Base-by-base conservation (phyloP, 257 asterid genomes). In the Solanum clarkiae region DNA sequence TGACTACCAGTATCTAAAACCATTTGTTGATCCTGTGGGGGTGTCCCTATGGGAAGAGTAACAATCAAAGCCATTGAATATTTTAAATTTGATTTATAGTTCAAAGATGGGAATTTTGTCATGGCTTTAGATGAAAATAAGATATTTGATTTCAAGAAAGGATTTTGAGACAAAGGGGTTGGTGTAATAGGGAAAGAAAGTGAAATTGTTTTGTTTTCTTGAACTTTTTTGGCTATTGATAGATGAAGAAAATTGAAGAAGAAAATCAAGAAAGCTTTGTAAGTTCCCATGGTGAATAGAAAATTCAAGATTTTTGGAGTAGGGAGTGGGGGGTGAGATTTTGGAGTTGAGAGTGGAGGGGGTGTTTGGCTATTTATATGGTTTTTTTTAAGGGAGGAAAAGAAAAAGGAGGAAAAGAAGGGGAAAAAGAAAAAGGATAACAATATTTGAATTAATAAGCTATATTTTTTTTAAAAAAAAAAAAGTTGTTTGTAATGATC, bases 1-100 rank as follows among this genome's bases (percentile, higher is more conserved):
- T 96, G 98, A 92, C 98, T 93, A 20, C 99, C 98, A 16, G 98
- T 96, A 87, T 96, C 99, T 80, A 96, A 49, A 9, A 95, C 98
- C 98, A 94, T 93, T 22, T 90, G 91, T 84, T 93, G 97, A 5
- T 84, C 70, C 89, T 96, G 99, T 36, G 98, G 97, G 15, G 98
- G 99, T 60, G 98, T 96, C 11, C 98, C 99, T 20, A 96, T 93
- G 1, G 97, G 97, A 62, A 96, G 95, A 9, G 97, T 90, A 14
- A 93, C 93, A 26, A 94, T 89, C 85, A 94, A 91, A 66, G 97
- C 98, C 97, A 93, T 90, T 6, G 99, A 91, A 83, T 94, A 93
- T 85, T 91, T 92, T 88, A 96, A 90, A 0, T 91, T 84, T 5
- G 98, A 87, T 49, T 86, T 90, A 56, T 86, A 93, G 62, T 85